Evolutionary conservation across 1,139 yeast species (phyloP).

Genomic region (Saccharomyces hybrid): DNA sequence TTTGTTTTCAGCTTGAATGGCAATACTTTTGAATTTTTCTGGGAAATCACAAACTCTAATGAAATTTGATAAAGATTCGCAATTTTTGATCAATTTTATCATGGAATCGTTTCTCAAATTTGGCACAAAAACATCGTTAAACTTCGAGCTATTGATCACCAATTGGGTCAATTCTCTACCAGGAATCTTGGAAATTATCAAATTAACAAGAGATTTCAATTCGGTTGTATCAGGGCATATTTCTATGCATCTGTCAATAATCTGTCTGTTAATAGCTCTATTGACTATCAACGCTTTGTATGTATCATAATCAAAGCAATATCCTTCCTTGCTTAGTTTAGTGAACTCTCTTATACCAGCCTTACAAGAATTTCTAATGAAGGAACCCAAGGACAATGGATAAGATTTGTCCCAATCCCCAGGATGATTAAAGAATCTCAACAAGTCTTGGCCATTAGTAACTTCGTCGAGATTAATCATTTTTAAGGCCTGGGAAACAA

Average conservation of each 20-base stretch:
- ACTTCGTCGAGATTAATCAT: conserved; percentile 11
- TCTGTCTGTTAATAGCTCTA: conserved; percentile 14
- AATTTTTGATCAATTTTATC: conserved; percentile 7
- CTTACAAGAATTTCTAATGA: conserved; percentile 22
- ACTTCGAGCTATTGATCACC: conserved; percentile 14
- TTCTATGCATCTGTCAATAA: conserved; percentile 17
- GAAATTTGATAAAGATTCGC: conserved; percentile 13
- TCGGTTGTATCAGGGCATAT: conserved; percentile 20
- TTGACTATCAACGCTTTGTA: conserved; percentile 22
- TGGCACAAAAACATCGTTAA: conserved; percentile 16
- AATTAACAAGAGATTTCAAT: conserved; percentile 17
- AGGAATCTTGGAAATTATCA: conserved; percentile 15
- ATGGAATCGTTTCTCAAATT: conserved; percentile 20
- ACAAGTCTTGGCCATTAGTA: conserved; percentile 18
- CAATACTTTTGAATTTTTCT: conserved; percentile 23
- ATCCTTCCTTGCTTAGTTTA: conserved; percentile 22
- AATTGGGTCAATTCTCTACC: conserved; percentile 10
- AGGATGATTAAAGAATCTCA: conserved; percentile 23
- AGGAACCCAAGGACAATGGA: conserved; percentile 25
- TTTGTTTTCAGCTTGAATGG: conserved; percentile 25
- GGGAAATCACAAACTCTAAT: conserved; percentile 23
- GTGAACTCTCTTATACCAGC: conserved; percentile 26
- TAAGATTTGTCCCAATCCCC: conserved; percentile 32
- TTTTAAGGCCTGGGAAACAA: conserved; percentile 28
- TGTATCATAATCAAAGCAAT: conserved; percentile 30